A percentile compares a stretch with the other conserved stretches of the same genome.
Conservation (phyloP, 176 grass and related monocot species). For the Zoysia japonica region DNA sequence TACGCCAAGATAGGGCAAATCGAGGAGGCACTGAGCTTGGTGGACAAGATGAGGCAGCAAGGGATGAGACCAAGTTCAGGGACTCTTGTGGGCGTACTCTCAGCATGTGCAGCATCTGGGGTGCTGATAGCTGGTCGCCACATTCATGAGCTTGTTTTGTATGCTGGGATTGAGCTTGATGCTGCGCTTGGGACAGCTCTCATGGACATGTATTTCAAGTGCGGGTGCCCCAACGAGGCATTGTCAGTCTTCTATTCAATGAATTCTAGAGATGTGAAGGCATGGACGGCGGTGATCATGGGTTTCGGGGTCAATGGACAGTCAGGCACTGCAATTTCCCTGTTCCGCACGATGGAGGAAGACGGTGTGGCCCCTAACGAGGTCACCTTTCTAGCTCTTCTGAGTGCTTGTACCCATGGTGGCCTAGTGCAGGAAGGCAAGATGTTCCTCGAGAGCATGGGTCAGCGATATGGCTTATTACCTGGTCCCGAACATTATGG, state of each 20-base stretch:
- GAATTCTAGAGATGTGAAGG: constrained; percentile 50
- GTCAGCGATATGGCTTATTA: constrained; percentile 15
- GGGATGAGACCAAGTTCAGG: constrained; percentile 48
- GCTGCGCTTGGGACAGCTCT: constrained; percentile 53
- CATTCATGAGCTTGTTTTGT: constrained; percentile 37
- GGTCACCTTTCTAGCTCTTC: constrained; percentile 52
- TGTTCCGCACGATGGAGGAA: constrained; percentile 51
- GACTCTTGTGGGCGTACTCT: constrained; percentile 61
- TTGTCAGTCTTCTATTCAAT: constrained; percentile 45
- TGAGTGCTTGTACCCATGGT: constrained; percentile 65
- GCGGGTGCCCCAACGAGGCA: constrained; percentile 43
- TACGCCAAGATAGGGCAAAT: constrained; percentile 55
- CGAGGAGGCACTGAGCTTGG: constrained; percentile 44
- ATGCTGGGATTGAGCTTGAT: constrained; percentile 40
- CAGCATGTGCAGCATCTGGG: constrained; percentile 45
- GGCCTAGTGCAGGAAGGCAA: constrained; percentile 59
- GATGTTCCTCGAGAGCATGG: constrained; percentile 53
- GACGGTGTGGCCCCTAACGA: constrained; percentile 47
- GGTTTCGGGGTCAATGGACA: constrained; percentile 59
- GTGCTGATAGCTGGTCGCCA: constrained; percentile 21
- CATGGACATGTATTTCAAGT: constrained; percentile 65
- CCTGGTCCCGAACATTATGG: constrained; percentile 46
- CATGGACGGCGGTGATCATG: constrained; percentile 68
- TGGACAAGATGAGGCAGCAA: constrained; percentile 46
- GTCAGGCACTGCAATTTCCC: constrained; percentile 31